Conservation (phyloP, 371 early-diverging fungal genomes). For the Lichtheimia ornata region DNA sequence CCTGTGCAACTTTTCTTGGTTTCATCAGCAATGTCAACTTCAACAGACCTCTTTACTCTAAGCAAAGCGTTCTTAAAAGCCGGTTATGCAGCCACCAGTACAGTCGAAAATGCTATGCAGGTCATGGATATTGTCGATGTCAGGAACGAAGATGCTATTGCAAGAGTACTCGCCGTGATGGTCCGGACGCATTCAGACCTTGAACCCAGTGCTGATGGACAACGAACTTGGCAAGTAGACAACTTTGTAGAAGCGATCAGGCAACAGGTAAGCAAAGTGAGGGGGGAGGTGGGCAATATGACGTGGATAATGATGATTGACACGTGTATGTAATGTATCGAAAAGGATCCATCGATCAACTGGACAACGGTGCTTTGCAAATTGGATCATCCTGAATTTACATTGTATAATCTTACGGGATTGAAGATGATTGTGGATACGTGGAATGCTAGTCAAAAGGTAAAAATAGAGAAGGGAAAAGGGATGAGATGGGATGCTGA, state of each 20-base stretch:
- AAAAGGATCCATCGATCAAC: conserved; percentile 56
- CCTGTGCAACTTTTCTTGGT: too few species aligned
- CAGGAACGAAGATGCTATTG: conserved; percentile 32
- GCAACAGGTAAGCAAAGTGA: conserved; percentile 27
- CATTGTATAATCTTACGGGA: conserved; percentile 57
- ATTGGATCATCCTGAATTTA: conserved; percentile 71
- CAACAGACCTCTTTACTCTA: conserved; percentile 16
- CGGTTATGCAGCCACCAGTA: conserved; percentile 31
- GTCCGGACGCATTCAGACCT: conserved; percentile 32
- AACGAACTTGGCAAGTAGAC: conserved; percentile 33
- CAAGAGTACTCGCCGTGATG: conserved; percentile 35
- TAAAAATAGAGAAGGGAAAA: conserved; percentile 18
- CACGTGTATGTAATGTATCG: neutral
- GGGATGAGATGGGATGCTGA: neutral
- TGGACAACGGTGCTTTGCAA: conserved; percentile 62
- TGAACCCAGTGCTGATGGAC: conserved; percentile 26
- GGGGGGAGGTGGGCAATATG: neutral
- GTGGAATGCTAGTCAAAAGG: conserved; percentile 63
- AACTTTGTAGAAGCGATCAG: conserved; percentile 36
- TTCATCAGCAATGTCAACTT: conserved; percentile 14
- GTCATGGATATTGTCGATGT: conserved; percentile 29
- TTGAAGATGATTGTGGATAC: conserved; percentile 63
- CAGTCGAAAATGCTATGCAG: conserved; percentile 31
- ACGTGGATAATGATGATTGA: neutral
- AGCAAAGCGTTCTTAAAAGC: conserved; percentile 32